Evolutionary conservation across 768 basidiomycete species (phyloP).

Genomic region (Boletales sp.): DNA sequence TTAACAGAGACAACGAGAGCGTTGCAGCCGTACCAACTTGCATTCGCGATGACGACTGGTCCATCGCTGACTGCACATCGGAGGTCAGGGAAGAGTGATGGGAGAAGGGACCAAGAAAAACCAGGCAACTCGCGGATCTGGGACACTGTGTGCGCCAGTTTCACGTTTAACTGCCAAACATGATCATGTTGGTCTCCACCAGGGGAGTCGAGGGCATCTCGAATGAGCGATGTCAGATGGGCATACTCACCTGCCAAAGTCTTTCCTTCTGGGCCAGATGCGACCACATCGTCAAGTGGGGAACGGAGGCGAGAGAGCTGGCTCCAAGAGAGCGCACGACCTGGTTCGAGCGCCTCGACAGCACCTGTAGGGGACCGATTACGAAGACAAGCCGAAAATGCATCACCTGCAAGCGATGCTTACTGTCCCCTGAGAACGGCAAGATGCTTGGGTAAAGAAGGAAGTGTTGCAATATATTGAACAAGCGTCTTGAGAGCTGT

Average conservation of each 20-base stretch:
- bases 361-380: slow-evolving; percentile 8
- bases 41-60: slow-evolving; percentile 28
- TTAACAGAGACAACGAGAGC: not conserved
- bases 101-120: not conserved
- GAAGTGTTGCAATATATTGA: not conserved
- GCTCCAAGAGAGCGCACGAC: slow-evolving; percentile 4
- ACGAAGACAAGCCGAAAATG: slow-evolving; percentile 10
- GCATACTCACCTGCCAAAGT: not conserved
- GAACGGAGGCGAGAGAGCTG: slow-evolving; percentile 10
- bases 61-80: not conserved
- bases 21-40: slow-evolving; percentile 3
- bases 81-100: too few species aligned
- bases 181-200: not conserved
- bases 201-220: not conserved
- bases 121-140: not conserved
- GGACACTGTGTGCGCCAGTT: not conserved
- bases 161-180: not conserved
- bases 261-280: not conserved
- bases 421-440: not conserved
- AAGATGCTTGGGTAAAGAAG: not conserved
- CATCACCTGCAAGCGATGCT: slow-evolving; percentile 5
- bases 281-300: not conserved
- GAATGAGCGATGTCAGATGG: not conserved
- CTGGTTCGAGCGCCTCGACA: too few species aligned
- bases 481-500: not conserved